These are phyloP conservation scores for Cokeromyces recurvatus DNA, from an alignment of 371 early-diverging fungal genomes.

Conservation along the genomic window DNA sequence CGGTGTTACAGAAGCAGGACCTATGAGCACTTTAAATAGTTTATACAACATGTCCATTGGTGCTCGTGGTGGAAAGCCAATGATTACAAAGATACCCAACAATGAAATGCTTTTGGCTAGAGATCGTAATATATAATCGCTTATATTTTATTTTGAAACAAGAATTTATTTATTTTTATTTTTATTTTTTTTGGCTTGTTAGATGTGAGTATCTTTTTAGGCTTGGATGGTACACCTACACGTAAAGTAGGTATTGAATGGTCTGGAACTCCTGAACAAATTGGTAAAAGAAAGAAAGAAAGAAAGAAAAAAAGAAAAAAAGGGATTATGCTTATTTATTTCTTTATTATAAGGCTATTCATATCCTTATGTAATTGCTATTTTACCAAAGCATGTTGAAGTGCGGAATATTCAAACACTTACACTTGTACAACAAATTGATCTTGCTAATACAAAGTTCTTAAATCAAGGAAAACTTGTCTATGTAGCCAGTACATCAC, in stretches of 20 bases:
- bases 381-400: constrained; percentile 70
- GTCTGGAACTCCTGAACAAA: constrained; percentile 68
- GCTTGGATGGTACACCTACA: constrained; percentile 61
- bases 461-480: constrained; percentile 70
- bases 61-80: constrained; percentile 58
- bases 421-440: constrained; percentile 75
- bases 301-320: too few relatives aligned
- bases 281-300: constrained; percentile 37
- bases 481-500: constrained; percentile 71
- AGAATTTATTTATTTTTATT: not conserved
- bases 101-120: constrained; percentile 71
- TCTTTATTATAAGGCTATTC: constrained; percentile 44
- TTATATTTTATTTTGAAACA: not conserved
- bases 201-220: constrained; percentile 71
- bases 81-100: constrained; percentile 66
- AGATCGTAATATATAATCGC: constrained; percentile 67
- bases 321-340: too few relatives aligned
- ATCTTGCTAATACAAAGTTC: constrained; percentile 55
- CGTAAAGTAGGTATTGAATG: constrained; percentile 71
- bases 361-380: constrained; percentile 74
- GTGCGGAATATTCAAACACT: constrained; percentile 83
- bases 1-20: constrained; percentile 32
- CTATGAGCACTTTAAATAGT: constrained; percentile 42
- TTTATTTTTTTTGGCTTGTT: not conserved
- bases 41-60: constrained; percentile 56